These are phyloP conservation scores for Globisporangium carolinianum DNA, from an alignment of 352 stramenopile species.

Conservation along the genomic window DNA sequence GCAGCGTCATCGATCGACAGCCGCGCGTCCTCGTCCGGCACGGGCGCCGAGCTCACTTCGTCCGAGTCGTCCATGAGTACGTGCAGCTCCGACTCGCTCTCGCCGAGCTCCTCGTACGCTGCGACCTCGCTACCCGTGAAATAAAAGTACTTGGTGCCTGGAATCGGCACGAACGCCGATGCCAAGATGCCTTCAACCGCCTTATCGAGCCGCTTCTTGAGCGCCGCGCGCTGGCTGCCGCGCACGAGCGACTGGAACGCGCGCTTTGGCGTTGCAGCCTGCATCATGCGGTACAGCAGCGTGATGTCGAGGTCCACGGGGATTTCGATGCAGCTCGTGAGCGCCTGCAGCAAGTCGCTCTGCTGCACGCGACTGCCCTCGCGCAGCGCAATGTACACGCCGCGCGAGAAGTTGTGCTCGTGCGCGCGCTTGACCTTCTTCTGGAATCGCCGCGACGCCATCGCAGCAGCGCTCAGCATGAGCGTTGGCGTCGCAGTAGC, in stretches of 20 bases:
- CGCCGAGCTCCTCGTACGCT: slow-evolving; percentile 44
- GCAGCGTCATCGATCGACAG: not conserved
- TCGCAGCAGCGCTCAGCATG: slow-evolving; percentile 15
- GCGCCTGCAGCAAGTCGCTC: slow-evolving; percentile 79
- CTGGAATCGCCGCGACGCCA: slow-evolving; percentile 48
- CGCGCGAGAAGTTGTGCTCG: slow-evolving; percentile 85
- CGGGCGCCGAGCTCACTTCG: slow-evolving; percentile 23
- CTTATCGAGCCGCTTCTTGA: slow-evolving; percentile 63
- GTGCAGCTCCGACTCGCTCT: slow-evolving; percentile 53
- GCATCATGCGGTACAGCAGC: slow-evolving; percentile 79
- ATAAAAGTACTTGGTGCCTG: slow-evolving; percentile 79
- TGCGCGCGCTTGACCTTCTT: slow-evolving; percentile 83
- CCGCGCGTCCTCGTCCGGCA: slow-evolving; percentile 9
- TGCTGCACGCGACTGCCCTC: slow-evolving; percentile 70
- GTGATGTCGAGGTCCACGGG: slow-evolving; percentile 85
- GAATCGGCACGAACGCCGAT: slow-evolving; percentile 50
- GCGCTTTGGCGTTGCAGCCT: slow-evolving; percentile 21
- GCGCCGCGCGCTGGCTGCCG: slow-evolving; percentile 33
- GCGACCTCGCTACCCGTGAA: slow-evolving; percentile 63
- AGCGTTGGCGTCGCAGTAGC: not conserved
- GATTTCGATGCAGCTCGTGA: slow-evolving; percentile 82
- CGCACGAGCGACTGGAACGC: slow-evolving; percentile 24
- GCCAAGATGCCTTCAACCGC: slow-evolving; percentile 66
- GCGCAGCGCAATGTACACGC: slow-evolving; percentile 76
- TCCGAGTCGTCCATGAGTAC: slow-evolving; percentile 61